Evolutionary conservation across 495 filamentous ascomycete species (phyloP).

Genomic region (Tuber melanosporum): DNA sequence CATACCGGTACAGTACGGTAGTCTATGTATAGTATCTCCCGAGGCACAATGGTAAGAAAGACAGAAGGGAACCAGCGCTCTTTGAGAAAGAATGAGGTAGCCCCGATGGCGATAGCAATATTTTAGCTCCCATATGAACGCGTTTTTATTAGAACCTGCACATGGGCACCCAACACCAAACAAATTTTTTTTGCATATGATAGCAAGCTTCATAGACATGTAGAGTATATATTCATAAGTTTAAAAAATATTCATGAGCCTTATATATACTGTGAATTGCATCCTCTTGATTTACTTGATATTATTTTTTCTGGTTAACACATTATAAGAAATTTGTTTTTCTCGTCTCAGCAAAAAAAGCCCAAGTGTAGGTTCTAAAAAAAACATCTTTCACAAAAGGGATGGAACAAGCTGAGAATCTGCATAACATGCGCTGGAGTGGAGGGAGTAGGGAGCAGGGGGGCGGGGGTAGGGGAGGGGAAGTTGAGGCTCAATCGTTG

Average conservation of each 20-base stretch:
- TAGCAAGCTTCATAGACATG: too few species aligned
- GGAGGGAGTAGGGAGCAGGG: neutral
- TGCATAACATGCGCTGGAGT: neutral
- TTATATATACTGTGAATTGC: too few species aligned
- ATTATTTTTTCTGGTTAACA: too few species aligned
- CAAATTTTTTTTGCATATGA: too few species aligned
- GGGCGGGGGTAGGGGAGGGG: neutral
- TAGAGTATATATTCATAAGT: too few species aligned
- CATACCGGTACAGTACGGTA: neutral
- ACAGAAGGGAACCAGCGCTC: constrained; percentile 11
- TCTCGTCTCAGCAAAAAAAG: too few species aligned
- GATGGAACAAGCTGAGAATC: neutral
- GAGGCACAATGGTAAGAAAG: constrained; percentile 17
- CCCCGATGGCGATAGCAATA: neutral
- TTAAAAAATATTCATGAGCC: too few species aligned
- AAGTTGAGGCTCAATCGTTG: neutral
- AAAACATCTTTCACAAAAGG: neutral
- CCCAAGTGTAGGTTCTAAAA: too few species aligned
- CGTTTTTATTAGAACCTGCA: neutral
- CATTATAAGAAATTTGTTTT: too few species aligned
- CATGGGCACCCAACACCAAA: too few species aligned
- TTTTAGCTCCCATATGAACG: neutral
- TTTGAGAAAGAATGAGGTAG: neutral
- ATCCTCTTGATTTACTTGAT: too few species aligned
- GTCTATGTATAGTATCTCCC: neutral